A percentile compares a stretch with the other conserved stretches of the same genome.
Conservation (phyloP, 139 green algal species). For the Closterium sp. region DNA sequence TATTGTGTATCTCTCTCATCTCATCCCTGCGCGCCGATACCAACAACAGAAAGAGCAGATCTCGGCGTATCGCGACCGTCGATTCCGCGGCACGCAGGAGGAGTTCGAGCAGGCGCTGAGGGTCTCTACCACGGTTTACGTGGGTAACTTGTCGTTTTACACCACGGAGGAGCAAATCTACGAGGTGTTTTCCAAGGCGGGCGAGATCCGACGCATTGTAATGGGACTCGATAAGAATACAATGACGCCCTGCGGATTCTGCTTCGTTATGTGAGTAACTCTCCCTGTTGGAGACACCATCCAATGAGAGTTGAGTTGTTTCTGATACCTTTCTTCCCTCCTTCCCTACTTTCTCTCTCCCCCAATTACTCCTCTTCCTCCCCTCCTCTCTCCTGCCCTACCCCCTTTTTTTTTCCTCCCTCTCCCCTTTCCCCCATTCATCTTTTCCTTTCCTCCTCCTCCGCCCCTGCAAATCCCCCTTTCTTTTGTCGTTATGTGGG, state of each 20-base stretch:
- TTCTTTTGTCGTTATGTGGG: not conserved
- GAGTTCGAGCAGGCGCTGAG: constrained; percentile 47
- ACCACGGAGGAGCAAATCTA: constrained; percentile 96
- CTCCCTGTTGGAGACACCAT: not conserved
- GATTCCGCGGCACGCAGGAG: constrained; percentile 46
- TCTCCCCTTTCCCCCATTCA: not conserved
- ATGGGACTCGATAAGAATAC: constrained; percentile 93
- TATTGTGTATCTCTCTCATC: not conserved
- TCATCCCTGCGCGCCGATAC: not conserved
- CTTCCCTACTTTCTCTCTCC: no score
- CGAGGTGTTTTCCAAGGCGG: constrained; percentile 76
- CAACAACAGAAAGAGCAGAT: constrained; percentile 2
- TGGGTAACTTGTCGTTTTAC: constrained; percentile 97
- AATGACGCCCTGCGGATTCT: constrained; percentile 95
- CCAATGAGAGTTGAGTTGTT: no score
- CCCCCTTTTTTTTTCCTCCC: not conserved
- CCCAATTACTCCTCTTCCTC: not conserved
- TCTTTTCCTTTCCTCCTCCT: not conserved
- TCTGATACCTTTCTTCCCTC: not conserved
- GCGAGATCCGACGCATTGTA: constrained; percentile 83
- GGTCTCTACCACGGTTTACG: constrained; percentile 75
- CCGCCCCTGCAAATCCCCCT: not conserved
- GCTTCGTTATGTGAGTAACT: constrained; percentile 83
- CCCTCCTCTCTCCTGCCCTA: no score
- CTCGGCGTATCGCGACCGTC: constrained; percentile 47